phyloP scores from a whole-genome alignment of 352 stramenopile species.

The Poterioochromonas sp. region DNA sequence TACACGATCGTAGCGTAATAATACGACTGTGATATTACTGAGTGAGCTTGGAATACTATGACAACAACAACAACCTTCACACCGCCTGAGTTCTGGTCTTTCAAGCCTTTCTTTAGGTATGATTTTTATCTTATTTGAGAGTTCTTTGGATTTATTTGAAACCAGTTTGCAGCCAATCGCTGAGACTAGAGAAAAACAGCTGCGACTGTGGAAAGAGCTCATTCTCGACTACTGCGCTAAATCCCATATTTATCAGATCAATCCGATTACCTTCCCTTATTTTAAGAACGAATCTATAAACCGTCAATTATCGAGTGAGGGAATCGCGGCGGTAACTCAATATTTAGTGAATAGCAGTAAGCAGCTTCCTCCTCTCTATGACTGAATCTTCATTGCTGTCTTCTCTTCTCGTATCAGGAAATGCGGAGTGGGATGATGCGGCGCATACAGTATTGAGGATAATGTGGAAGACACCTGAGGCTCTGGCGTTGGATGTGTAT shows the following conservation, averaged over 20 bases:
- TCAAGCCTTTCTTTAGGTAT: constrained; percentile 33
- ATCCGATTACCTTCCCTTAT: not conserved
- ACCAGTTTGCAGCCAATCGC: not conserved
- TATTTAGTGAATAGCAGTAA: not conserved
- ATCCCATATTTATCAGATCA: not conserved
- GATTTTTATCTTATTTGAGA: not conserved
- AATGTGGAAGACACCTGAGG: constrained; percentile 9
- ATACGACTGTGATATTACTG: no score
- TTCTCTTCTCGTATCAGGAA: not conserved
- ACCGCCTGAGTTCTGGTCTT: constrained; percentile 30
- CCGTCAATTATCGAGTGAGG: not conserved
- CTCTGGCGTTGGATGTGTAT: constrained; percentile 6
- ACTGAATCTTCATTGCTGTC: not conserved
- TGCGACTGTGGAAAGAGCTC: constrained; percentile 21
- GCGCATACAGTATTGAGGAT: not conserved
- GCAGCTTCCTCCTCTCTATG: not conserved
- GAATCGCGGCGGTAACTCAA: not conserved
- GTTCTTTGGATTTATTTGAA: not conserved
- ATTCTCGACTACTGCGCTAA: constrained; percentile 4
- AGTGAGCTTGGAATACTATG: not conserved
- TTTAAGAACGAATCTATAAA: constrained; percentile 18
- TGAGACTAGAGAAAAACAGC: constrained; percentile 25
- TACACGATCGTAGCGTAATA: no score
- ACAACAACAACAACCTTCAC: not conserved
- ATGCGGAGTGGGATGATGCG: constrained; percentile 33